These are phyloP conservation scores for Corrigiola litoralis DNA, from an alignment of 179 eudicot species.

Conservation along the genomic window DNA sequence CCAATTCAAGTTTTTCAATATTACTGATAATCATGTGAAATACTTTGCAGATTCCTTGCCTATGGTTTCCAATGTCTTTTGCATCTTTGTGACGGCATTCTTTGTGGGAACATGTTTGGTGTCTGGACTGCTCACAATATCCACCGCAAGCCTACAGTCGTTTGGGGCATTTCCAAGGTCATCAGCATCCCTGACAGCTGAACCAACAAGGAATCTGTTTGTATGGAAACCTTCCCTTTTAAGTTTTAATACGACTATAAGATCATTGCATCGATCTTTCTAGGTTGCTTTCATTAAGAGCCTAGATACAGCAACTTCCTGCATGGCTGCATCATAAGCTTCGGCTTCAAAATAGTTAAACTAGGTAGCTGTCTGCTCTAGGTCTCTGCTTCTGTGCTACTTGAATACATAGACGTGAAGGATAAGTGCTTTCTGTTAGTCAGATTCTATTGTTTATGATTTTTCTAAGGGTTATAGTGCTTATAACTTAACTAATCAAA, in stretches of 20 bases:
- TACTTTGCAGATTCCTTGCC: conserved; percentile 66
- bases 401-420: no score
- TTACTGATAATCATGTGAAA: background rate
- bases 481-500: no score
- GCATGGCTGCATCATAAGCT: no score
- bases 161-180: conserved; percentile 59
- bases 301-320: no score
- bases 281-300: no score
- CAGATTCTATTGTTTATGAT: no score
- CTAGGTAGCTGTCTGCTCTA: no score
- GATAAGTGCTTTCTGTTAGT: no score
- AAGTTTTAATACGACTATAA: background rate
- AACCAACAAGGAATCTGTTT: conserved; percentile 73
- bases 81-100: conserved; percentile 56
- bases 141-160: conserved; percentile 65
- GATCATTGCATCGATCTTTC: no score
- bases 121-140: conserved; percentile 68
- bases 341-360: no score
- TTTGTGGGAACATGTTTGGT: conserved; percentile 52
- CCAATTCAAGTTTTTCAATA: background rate
- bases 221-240: conserved; percentile 37
- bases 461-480: no score
- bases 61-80: conserved; percentile 45
- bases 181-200: conserved; percentile 41
- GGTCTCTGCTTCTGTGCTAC: no score